phyloP scores from a whole-genome alignment of 768 basidiomycete genomes.

The Boletus fagicola region DNA sequence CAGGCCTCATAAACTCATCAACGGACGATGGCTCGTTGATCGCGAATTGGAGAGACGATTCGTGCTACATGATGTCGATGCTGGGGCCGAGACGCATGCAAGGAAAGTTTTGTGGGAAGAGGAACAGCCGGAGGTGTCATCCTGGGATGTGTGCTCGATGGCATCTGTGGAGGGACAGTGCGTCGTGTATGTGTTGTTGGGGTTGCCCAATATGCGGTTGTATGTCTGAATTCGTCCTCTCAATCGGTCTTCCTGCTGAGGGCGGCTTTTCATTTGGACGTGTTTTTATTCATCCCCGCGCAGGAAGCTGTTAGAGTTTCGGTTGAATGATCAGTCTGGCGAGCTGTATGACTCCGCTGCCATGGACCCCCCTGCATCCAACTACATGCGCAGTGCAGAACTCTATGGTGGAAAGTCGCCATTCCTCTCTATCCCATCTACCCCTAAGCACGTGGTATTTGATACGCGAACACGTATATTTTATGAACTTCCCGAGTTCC shows the following conservation, averaged over 20 bases:
- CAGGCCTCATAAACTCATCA: not conserved
- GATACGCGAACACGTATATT: not conserved
- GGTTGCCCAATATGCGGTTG: no score
- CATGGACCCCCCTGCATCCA: not conserved
- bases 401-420: not conserved
- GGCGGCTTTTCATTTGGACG: no score
- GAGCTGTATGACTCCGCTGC: not conserved
- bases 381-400: fast-evolving
- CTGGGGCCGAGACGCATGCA: not conserved
- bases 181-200: not conserved
- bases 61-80: not conserved
- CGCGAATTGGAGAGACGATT: not conserved
- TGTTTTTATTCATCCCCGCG: not conserved
- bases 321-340: not conserved
- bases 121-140: no score
- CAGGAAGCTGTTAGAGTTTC: not conserved
- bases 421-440: not conserved
- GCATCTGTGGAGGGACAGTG: not conserved
- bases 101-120: not conserved
- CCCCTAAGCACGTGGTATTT: not conserved
- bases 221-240: no score
- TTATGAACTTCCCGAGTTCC: not conserved
- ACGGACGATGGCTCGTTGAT: conserved; percentile 1
- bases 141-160: not conserved
- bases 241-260: no score